Evolutionary conservation across 805 yeast species (phyloP).

Genomic region (Yarrowia sp.): DNA sequence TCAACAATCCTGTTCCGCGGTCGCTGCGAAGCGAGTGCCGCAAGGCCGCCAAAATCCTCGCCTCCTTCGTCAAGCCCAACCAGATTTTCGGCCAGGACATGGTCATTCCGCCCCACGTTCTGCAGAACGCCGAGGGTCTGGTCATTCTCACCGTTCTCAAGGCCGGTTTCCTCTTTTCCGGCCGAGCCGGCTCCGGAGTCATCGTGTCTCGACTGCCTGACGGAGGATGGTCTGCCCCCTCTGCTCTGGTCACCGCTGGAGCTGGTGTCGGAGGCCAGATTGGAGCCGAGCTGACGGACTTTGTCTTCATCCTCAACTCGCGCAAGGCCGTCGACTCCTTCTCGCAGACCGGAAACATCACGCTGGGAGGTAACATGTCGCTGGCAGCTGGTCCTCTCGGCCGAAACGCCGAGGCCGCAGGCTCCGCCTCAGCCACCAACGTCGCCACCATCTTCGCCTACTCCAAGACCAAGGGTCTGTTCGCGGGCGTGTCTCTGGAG

Average conservation of each 20-base stretch:
- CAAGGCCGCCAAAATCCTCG: constrained; percentile 87
- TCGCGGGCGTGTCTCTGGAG: constrained; percentile 96
- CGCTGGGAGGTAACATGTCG: constrained; percentile 91
- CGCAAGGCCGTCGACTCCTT: constrained; percentile 88
- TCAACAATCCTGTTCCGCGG: constrained; percentile 94
- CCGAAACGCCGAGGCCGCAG: constrained; percentile 96
- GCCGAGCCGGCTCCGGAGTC: constrained; percentile 96
- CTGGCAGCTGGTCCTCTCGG: constrained; percentile 98
- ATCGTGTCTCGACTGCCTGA: constrained; percentile 92
- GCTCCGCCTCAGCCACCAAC: constrained; percentile 80
- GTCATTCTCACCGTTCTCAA: constrained; percentile 91
- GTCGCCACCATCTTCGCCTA: constrained; percentile 91
- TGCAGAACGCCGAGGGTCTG: constrained; percentile 87
- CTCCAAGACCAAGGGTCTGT: constrained; percentile 93
- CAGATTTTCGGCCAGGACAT: constrained; percentile 84
- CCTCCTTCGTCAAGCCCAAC: constrained; percentile 91
- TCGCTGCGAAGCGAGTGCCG: constrained; percentile 72
- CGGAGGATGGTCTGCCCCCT: constrained; percentile 96
- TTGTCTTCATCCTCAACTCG: constrained; percentile 86
- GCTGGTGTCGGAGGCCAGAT: constrained; percentile 99
- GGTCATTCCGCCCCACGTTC: constrained; percentile 83
- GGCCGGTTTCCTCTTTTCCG: constrained; percentile 94
- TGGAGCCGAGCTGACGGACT: constrained; percentile 95
- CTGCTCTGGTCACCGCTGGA: constrained; percentile 93
- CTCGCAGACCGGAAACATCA: constrained; percentile 90